phyloP scores from a whole-genome alignment of 176 grass and related monocot genomes.

The Aegilops umbellulata region DNA sequence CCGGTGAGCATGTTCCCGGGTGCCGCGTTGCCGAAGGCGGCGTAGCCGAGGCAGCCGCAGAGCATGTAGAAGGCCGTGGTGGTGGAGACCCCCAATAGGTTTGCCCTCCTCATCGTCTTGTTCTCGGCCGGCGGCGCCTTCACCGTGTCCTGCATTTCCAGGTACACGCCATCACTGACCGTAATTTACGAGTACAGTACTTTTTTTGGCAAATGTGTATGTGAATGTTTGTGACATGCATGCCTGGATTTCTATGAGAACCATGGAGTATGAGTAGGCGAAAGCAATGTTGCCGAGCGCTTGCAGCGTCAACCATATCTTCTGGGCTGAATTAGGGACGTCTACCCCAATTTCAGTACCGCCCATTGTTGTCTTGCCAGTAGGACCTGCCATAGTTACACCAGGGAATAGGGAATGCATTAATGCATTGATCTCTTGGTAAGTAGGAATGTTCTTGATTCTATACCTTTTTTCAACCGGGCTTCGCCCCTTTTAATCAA shows the following conservation, averaged over 20 bases:
- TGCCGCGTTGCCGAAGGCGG: slow-evolving; percentile 50
- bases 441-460: too few relatives aligned
- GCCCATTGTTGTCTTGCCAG: background rate
- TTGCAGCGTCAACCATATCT: background rate
- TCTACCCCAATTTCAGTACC: background rate
- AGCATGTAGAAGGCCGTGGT: slow-evolving; percentile 61
- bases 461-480: too few relatives aligned
- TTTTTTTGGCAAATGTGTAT: too few relatives aligned
- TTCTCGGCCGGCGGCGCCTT: slow-evolving; percentile 56
- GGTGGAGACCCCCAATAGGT: slow-evolving; percentile 27
- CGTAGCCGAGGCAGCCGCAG: slow-evolving; percentile 60
- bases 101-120: slow-evolving; percentile 61
- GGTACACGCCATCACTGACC: too few relatives aligned
- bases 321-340: background rate
- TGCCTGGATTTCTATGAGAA: background rate
- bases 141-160: slow-evolving; percentile 45
- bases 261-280: background rate
- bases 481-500: too few relatives aligned
- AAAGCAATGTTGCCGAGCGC: background rate
- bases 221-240: background rate
- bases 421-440: too few relatives aligned
- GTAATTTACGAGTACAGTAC: too few relatives aligned
- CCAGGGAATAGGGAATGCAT: too few relatives aligned
- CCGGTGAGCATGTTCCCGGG: slow-evolving; percentile 70
- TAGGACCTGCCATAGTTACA: background rate